Percentiles rank a stretch among this genome's conserved stretches.
These are phyloP conservation scores for Casuarina equisetifolia DNA, from an alignment of 306 rosid genomes.

Conservation along the genomic window DNA sequence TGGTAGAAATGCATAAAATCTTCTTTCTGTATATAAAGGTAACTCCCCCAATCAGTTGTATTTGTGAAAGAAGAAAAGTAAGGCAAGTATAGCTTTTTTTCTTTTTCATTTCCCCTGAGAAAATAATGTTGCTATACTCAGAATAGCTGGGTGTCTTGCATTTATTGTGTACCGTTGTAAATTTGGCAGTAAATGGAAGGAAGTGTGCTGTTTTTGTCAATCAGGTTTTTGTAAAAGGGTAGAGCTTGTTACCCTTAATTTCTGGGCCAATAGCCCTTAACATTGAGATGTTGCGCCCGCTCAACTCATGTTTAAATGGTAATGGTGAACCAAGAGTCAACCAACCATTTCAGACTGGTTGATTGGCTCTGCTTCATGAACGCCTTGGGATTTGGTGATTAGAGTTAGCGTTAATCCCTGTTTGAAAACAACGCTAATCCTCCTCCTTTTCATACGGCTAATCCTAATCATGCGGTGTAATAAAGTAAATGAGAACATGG, in stretches of 20 bases:
- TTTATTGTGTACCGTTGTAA: neutral
- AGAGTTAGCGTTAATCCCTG: no score
- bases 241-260: neutral
- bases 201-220: neutral
- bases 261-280: neutral
- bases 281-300: no score
- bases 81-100: constrained; percentile 41
- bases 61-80: constrained; percentile 33
- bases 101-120: constrained; percentile 22
- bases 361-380: neutral
- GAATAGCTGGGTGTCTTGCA: constrained; percentile 21
- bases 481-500: neutral
- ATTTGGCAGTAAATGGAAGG: neutral
- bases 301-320: no score
- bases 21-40: constrained; percentile 63
- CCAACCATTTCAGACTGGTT: neutral
- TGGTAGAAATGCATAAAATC: constrained; percentile 20
- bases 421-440: neutral
- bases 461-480: neutral
- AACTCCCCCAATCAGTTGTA: constrained; percentile 40
- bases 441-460: neutral
- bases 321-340: no score
- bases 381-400: neutral
- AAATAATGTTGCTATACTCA: constrained; percentile 39
- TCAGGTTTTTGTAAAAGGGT: neutral